Base-by-base conservation (phyloP, 139 green algal genomes). In the Zygnema cylindricum region DNA sequence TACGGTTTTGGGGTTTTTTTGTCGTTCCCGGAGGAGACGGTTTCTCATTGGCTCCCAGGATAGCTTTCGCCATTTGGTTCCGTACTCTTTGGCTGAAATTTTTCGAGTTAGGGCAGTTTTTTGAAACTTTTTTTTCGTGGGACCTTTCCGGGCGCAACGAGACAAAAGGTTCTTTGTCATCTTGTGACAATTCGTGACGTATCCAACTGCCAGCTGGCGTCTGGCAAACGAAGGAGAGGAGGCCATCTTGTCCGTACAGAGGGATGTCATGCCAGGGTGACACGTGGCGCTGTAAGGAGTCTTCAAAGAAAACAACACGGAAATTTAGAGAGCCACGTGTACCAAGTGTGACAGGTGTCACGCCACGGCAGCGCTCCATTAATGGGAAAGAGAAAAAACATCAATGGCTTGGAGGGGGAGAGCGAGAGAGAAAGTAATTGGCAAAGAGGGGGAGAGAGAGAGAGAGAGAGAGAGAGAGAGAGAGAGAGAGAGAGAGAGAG, bases 191-290 rank as follows among this genome's bases (percentile, higher is more conserved):
- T 39, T 88, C 83, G 69, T 63, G 81, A 25, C 69, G n/a, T 35
- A 39, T 43, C 83, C 55, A 77, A 21, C 38, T 43, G 69, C 83
- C 83, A 43, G 41, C 40, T 43, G 83, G 83, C 0, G 83, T 77
- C 16, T 57, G 25, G 83, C 83, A 88, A 22, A 88, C 83, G 69
- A 84, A 43, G 83, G 79, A 83, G 83, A 88, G 69, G 0, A 25
- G 40, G 2, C 69, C 69, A 11, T 54, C 36, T 21, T 32, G 11
- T 0, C 69, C 33, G 38, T 88, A 57, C 83, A 88, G 69, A 0
- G 43, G 83, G 40, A 88, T 76, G 83, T 82, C 69, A 38, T 88
- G 83, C 83, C 83, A 88, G 25, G 83, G 83, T 0, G 83, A 88
- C 36, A 88, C 77, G 36, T 79, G 36, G 36, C 71, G 36, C 16